Conservation (phyloP, 441 rosid species). For the Hura crepitans region DNA sequence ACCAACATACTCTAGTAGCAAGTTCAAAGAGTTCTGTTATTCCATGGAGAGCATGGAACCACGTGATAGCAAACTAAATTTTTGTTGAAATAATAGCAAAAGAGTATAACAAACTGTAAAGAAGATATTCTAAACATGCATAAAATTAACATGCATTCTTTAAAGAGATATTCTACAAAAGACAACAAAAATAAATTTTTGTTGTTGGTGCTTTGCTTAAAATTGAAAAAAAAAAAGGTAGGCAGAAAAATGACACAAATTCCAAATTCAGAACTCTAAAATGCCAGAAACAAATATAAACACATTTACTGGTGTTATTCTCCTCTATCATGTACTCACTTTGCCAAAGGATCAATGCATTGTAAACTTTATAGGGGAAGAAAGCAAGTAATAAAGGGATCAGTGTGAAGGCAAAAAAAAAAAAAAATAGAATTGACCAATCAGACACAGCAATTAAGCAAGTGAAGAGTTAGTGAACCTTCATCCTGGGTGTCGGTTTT, state of each 20-base stretch:
- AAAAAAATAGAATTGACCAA: neutral
- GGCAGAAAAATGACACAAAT: neutral
- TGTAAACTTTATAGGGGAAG: neutral
- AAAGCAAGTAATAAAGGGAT: neutral
- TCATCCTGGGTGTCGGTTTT: slow-evolving; percentile 60
- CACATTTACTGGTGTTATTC: neutral
- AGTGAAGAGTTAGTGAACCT: slow-evolving; percentile 44
- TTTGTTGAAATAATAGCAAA: neutral
- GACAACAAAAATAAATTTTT: too few relatives aligned
- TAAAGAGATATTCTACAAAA: neutral
- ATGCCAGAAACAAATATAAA: neutral
- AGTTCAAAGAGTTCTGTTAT: neutral
- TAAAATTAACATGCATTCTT: neutral
- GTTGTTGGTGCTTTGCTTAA: too few relatives aligned
- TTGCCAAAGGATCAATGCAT: neutral
- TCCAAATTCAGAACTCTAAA: neutral
- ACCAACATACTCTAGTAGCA: neutral
- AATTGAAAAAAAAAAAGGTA: neutral
- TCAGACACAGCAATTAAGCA: slow-evolving; percentile 1
- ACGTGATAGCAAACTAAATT: neutral
- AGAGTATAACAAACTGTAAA: neutral
- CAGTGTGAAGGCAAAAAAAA: neutral
- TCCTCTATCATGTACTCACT: neutral
- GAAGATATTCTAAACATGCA: neutral
- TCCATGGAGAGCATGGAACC: neutral